Conservation (phyloP, 192 early-diverging fungal genomes). For the Linnemannia elongata region DNA sequence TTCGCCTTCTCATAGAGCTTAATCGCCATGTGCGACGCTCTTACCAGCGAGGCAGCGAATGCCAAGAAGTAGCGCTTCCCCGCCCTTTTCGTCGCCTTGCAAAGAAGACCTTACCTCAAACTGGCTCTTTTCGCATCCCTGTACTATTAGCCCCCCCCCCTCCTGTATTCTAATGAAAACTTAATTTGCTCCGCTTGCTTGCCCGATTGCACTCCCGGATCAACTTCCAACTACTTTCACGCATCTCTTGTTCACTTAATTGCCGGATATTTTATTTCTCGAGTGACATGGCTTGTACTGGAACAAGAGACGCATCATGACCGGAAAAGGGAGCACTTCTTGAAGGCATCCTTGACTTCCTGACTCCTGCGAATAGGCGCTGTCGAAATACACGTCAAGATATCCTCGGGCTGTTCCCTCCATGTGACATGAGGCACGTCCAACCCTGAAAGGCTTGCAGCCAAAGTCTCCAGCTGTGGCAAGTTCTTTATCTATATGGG, state of each 20-base stretch:
- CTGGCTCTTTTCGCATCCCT: background rate
- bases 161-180: background rate
- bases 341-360: conserved; percentile 63
- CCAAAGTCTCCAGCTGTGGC: conserved; percentile 70
- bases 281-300: background rate
- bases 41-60: conserved; percentile 7
- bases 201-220: background rate
- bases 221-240: background rate
- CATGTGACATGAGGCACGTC: conserved; percentile 74
- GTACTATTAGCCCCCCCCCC: background rate
- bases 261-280: background rate
- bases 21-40: conserved; percentile 28
- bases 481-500: conserved; percentile 72
- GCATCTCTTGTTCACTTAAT: background rate
- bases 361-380: conserved; percentile 69
- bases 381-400: conserved; percentile 79
- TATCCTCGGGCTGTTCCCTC: conserved; percentile 85
- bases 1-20: conserved; percentile 13
- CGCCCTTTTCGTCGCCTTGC: background rate
- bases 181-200: background rate
- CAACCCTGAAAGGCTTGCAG: conserved; percentile 65
- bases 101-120: background rate
- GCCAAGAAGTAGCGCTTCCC: background rate
- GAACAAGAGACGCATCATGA: background rate
- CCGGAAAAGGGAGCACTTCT: conserved; percentile 58